Percentiles rank a stretch among this genome's conserved stretches.
These are phyloP conservation scores for Trichoderma orchidacearum DNA, from an alignment of 495 filamentous ascomycete species.

Conservation along the genomic window DNA sequence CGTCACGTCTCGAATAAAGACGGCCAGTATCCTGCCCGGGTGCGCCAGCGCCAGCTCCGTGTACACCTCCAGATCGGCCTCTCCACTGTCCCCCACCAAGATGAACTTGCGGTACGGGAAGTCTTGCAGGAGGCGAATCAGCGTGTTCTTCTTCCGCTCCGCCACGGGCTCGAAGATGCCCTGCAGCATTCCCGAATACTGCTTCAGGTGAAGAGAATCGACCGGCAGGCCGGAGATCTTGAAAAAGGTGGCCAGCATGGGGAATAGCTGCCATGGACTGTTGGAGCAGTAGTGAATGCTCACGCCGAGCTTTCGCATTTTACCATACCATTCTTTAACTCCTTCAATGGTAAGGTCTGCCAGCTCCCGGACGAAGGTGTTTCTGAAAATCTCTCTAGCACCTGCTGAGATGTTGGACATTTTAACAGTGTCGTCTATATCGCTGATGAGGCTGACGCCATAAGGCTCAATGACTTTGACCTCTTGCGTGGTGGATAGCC, in stretches of 20 bases:
- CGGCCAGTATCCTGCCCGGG: slow-evolving; percentile 60
- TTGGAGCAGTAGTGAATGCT: slow-evolving; percentile 86
- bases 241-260: slow-evolving; percentile 73
- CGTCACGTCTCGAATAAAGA: slow-evolving; percentile 94
- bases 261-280: slow-evolving; percentile 92
- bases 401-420: slow-evolving; percentile 80
- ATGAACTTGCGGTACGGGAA: slow-evolving; percentile 86
- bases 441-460: slow-evolving; percentile 91
- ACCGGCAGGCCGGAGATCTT: slow-evolving; percentile 64
- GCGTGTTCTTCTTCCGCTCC: slow-evolving; percentile 75
- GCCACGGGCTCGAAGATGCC: slow-evolving; percentile 97
- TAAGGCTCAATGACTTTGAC: slow-evolving; percentile 60
- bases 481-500: slow-evolving; percentile 62
- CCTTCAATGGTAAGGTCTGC: slow-evolving; percentile 69
- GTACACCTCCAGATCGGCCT: slow-evolving; percentile 94
- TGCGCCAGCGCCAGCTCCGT: slow-evolving; percentile 79
- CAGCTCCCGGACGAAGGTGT: slow-evolving; percentile 83
- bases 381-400: slow-evolving; percentile 86
- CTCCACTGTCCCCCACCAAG: slow-evolving; percentile 87
- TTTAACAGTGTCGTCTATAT: slow-evolving; percentile 97
- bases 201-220: slow-evolving; percentile 88
- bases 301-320: slow-evolving; percentile 64
- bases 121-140: slow-evolving; percentile 76
- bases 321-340: slow-evolving; percentile 77
- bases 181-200: slow-evolving; percentile 89